Base-by-base conservation (phyloP, 2,329 filamentous ascomycete species). In the Lanzia echinophila region DNA sequence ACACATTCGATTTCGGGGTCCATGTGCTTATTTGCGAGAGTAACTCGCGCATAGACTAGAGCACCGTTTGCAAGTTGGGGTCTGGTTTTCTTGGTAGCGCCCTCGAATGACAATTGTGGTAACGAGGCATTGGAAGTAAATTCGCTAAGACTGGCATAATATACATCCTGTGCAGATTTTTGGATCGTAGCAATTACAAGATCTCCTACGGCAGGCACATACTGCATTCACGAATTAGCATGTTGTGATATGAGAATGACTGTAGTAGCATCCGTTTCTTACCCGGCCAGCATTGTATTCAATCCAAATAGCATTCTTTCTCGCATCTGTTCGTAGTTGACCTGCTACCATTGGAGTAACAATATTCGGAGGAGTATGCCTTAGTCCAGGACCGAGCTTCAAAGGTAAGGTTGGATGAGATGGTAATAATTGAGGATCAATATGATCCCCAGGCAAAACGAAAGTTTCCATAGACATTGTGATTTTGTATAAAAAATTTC, bases 1-100 rank as follows among this genome's bases (percentile, higher is more conserved):
- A 95, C 86, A 69, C 94, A 97, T 65, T 95, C 90, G 43, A 99
- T 75, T 72, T 97, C 94, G 1, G 90, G 80, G 66, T 96, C 90
- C 73, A 91, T 89, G 70, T 91, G 87, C 60, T 86, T 84, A 65
- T 89, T 86, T 17, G 88, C 86, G 39, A 86, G 81, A 28, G 81
- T 76, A 42, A 99, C 83, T 58, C 92, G 87, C 36, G 91, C 92
- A 72, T 97, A 97, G 34, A 97, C 89, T 28, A 96, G 74, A 50
- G 89, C 83, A 36, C 90, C 90, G 13, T 82, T 67, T 28, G 78
- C 75, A 42, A 97, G 79, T 59, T 88, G 79, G 0, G 94, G 94
- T 1, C 91, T 80, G 2, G 89, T 96, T 73, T 97, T 97, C 71
- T 91, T 94, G 43, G 87, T 90, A 17, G 90, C 94, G 59, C 84